A percentile compares a stretch with the other conserved stretches of the same genome.
phyloP scores from a whole-genome alignment of 148 eudicot genomes.

The Mesembryanthemum crystallinum region DNA sequence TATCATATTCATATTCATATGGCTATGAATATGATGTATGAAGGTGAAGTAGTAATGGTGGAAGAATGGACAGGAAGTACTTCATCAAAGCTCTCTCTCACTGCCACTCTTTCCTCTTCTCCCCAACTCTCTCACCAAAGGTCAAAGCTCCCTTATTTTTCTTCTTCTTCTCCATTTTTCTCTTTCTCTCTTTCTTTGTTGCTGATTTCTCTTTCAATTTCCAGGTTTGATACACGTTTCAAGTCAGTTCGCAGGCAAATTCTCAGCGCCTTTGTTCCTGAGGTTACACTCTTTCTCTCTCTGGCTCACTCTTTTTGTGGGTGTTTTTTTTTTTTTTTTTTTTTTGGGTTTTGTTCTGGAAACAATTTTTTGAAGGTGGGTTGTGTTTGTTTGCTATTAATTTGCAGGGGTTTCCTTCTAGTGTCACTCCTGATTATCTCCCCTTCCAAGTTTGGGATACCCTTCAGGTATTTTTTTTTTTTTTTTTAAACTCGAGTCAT shows the following conservation, averaged over 20 bases:
- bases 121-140: constrained; percentile 34
- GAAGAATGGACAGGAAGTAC: constrained; percentile 81
- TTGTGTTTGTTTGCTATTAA: background rate
- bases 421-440: constrained; percentile 92
- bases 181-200: background rate
- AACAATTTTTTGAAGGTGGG: background rate
- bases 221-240: constrained; percentile 50
- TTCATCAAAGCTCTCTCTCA: constrained; percentile 47
- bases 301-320: background rate
- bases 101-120: constrained; percentile 54
- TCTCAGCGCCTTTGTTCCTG: constrained; percentile 85
- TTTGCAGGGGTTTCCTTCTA: constrained; percentile 86
- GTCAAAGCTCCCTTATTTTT: constrained; percentile 32
- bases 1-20: too few species aligned
- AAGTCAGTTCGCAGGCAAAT: constrained; percentile 43
- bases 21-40: constrained; percentile 13
- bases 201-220: background rate
- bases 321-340: background rate
- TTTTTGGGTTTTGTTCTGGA: background rate
- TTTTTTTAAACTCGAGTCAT: too few species aligned
- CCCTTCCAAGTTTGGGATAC: constrained; percentile 96
- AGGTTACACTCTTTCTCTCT: constrained; percentile 36
- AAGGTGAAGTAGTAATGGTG: constrained; percentile 24
- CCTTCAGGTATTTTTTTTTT: constrained; percentile 52
- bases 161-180: background rate